Evolutionary conservation across 495 filamentous ascomycete species (phyloP).

Genomic region (Lentithecium fluviatile): DNA sequence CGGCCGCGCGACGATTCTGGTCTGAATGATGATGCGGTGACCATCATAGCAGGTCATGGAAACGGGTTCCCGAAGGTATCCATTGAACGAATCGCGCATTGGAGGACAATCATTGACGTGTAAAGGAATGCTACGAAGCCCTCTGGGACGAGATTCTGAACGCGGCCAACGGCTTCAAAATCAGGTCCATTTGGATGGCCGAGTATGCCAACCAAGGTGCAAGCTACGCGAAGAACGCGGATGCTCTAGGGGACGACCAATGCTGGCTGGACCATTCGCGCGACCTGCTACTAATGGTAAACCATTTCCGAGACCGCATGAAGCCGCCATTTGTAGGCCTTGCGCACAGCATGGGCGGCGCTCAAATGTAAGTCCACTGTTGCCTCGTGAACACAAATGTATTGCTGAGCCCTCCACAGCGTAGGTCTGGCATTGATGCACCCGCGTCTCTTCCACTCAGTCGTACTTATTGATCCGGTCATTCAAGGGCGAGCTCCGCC

Average conservation of each 20-base stretch:
- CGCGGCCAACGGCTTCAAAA: constrained; percentile 34
- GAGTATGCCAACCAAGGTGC: constrained; percentile 45
- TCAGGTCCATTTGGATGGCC: constrained; percentile 45
- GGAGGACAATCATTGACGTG: background rate
- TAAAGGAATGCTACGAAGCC: constrained; percentile 47
- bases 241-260: constrained; percentile 42
- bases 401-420: no score
- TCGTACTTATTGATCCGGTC: constrained; percentile 79
- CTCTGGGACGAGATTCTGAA: constrained; percentile 45
- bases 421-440: constrained; percentile 60
- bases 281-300: constrained; percentile 81
- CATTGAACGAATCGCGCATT: background rate
- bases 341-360: constrained; percentile 86
- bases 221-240: constrained; percentile 42
- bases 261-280: constrained; percentile 80
- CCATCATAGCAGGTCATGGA: constrained; percentile 47
- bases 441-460: constrained; percentile 71
- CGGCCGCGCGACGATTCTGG: constrained; percentile 33
- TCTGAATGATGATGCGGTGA: constrained; percentile 37
- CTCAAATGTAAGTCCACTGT: constrained; percentile 49
- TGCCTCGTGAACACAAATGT: no score
- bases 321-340: constrained; percentile 79
- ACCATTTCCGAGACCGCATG: constrained; percentile 77
- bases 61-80: constrained; percentile 47
- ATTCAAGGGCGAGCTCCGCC: constrained; percentile 48